Conservation (phyloP, 148 eudicot genomes). For the Rhododendron griersonianum region DNA sequence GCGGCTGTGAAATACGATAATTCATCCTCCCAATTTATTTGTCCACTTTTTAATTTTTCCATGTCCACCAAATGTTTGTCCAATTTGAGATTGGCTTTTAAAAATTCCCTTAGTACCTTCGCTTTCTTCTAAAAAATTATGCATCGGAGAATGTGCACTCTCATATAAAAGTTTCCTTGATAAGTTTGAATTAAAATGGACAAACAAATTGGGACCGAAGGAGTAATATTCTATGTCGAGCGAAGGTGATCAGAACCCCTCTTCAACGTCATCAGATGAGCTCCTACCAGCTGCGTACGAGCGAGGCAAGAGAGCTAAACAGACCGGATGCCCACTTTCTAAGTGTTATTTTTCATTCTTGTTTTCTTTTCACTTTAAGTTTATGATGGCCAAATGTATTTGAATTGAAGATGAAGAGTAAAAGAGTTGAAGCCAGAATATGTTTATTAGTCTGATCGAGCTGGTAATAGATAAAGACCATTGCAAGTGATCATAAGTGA, state of each 20-base stretch:
- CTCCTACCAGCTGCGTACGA: background rate
- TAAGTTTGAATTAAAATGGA: background rate
- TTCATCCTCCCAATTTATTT: background rate
- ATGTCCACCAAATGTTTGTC: background rate
- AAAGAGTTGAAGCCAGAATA: background rate
- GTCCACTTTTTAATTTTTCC: background rate
- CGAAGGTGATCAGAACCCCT: background rate
- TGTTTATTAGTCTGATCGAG: background rate
- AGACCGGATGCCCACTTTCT: background rate
- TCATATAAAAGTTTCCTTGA: too few relatives aligned
- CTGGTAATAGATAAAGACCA: background rate
- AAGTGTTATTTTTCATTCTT: background rate
- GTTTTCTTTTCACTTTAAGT: background rate
- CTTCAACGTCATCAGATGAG: background rate
- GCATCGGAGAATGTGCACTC: too few relatives aligned
- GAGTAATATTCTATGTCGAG: background rate
- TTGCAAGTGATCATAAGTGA: too few relatives aligned
- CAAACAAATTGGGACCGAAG: background rate
- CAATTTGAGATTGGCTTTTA: background rate
- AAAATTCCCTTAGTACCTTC: too few relatives aligned
- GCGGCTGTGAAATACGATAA: constrained; percentile 28
- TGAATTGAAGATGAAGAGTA: background rate
- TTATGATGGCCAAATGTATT: background rate
- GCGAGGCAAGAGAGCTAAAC: background rate
- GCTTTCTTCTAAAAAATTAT: too few relatives aligned